These are phyloP conservation scores for Fusarium sp. DNA, from an alignment of 2,329 filamentous ascomycete genomes.

Conservation along the genomic window DNA sequence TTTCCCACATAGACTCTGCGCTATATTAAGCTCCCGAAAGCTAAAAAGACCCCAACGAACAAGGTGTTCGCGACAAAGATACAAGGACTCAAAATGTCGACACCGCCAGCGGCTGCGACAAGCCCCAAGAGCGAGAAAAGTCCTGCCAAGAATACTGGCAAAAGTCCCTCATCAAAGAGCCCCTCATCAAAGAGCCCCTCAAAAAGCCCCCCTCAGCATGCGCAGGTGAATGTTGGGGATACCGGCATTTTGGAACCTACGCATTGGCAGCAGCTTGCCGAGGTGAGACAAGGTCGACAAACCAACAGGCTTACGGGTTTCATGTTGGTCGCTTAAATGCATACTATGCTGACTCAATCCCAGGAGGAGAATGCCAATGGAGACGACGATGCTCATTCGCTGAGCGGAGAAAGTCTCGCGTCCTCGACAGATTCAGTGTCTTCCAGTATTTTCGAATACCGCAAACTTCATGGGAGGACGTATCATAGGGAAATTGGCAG, in stretches of 20 bases:
- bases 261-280: constrained; percentile 17
- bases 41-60: background rate
- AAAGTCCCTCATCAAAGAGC: background rate
- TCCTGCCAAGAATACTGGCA: background rate
- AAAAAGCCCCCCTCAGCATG: constrained; percentile 6
- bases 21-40: background rate
- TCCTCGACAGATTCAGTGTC: constrained; percentile 6
- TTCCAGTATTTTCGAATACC: constrained; percentile 15
- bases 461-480: constrained; percentile 12
- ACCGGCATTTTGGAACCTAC: background rate
- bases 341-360: background rate
- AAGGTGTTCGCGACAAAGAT: background rate
- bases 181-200: constrained; percentile 1
- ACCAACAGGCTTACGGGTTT: background rate
- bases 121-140: constrained; percentile 8
- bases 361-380: background rate
- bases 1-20: background rate
- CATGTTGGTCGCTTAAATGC: background rate
- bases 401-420: background rate
- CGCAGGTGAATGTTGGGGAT: background rate
- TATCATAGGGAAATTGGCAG: constrained; percentile 11
- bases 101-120: constrained; percentile 6
- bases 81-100: background rate
- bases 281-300: background rate
- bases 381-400: background rate